These are phyloP conservation scores for Oryza rufipogon DNA, from an alignment of 176 grass and related monocot genomes.

Conservation along the genomic window DNA sequence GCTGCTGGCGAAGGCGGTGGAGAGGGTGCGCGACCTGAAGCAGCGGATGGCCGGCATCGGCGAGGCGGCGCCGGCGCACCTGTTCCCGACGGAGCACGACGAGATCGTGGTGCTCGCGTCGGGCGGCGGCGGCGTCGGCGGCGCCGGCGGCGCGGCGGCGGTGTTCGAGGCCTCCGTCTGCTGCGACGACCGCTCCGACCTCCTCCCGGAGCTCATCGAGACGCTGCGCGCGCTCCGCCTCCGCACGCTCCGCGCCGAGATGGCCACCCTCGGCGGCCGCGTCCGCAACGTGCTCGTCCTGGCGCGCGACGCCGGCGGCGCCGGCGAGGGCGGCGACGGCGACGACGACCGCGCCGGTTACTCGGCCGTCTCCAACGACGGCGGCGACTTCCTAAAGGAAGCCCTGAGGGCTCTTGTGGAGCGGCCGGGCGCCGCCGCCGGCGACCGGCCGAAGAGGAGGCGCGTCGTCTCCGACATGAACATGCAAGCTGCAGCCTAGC, in stretches of 20 bases:
- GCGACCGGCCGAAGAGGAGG: constrained; percentile 79
- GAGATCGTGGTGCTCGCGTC: constrained; percentile 78
- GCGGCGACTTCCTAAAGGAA: constrained; percentile 63
- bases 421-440: constrained; percentile 38
- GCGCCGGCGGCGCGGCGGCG: constrained; percentile 10
- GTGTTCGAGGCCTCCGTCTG: constrained; percentile 86
- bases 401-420: constrained; percentile 69
- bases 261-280: constrained; percentile 90
- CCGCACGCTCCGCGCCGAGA: constrained; percentile 84
- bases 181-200: constrained; percentile 91
- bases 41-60: constrained; percentile 67
- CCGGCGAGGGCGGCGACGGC: constrained; percentile 4
- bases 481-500: constrained; percentile 54
- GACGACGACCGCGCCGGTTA: background rate
- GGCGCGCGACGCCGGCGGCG: constrained; percentile 41
- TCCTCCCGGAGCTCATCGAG: constrained; percentile 89
- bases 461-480: constrained; percentile 68
- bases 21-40: constrained; percentile 89
- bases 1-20: constrained; percentile 90
- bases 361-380: background rate
- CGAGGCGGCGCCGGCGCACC: constrained; percentile 50
- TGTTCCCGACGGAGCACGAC: constrained; percentile 84
- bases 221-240: constrained; percentile 77
- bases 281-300: constrained; percentile 89
- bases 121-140: background rate